These are phyloP conservation scores for Talaromyces stipitatus DNA, from an alignment of 495 filamentous ascomycete species.

Conservation along the genomic window DNA sequence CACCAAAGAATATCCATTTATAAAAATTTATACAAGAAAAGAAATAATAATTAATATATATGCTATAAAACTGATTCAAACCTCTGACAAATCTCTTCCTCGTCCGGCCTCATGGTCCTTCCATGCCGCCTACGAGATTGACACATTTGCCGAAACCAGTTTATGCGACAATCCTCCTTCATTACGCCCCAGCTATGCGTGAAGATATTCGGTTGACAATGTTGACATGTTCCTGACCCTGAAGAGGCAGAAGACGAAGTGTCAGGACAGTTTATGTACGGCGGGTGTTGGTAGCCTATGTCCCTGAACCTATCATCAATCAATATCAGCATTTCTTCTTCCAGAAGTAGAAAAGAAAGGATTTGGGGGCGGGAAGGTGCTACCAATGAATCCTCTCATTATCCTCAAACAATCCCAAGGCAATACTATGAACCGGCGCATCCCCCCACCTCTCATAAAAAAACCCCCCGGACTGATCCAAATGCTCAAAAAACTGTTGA, in stretches of 20 bases:
- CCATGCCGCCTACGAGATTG: not conserved
- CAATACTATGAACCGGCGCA: conserved; percentile 89
- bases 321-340: not conserved
- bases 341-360: conserved; percentile 6
- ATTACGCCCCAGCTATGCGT: conserved; percentile 77
- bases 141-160: conserved; percentile 92
- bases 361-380: conserved; percentile 17
- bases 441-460: conserved; percentile 94
- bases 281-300: conserved; percentile 97
- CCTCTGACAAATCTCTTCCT: conserved; percentile 2
- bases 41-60: not conserved
- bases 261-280: conserved; percentile 97
- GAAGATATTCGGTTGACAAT: conserved; percentile 76
- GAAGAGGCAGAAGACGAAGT: conserved; percentile 40
- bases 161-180: conserved; percentile 89
- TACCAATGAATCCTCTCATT: conserved; percentile 89
- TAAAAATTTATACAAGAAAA: not conserved
- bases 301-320: conserved; percentile 78
- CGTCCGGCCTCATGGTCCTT: not conserved
- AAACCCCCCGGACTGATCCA: conserved; percentile 84
- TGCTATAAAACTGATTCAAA: too few species aligned
- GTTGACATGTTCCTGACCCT: conserved; percentile 59
- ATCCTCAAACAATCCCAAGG: conserved; percentile 90
- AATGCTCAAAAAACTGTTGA: conserved; percentile 91
- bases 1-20: too few species aligned